Evolutionary conservation across 345 rosid genomes (phyloP).

Genomic region (Draba incana): DNA sequence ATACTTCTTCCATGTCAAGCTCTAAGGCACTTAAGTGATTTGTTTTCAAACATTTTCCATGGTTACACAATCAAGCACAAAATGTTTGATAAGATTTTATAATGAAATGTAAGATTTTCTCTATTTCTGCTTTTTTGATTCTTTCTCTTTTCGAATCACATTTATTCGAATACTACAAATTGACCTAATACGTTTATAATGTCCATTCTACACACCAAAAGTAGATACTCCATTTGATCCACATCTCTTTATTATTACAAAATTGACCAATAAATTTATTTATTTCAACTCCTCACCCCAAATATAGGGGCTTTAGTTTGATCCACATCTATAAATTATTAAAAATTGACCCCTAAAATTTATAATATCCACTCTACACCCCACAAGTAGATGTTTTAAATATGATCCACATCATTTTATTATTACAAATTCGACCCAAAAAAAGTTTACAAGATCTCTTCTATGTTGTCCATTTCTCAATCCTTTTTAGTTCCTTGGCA

Average conservation of each 20-base stretch:
- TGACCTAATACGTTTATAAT: background rate
- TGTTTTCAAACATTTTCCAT: too few species aligned
- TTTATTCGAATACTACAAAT: too few species aligned
- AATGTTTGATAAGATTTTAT: too few species aligned
- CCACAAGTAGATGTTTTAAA: background rate
- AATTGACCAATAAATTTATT: too few species aligned
- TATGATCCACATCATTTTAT: background rate
- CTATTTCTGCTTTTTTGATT: too few species aligned
- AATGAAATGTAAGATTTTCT: too few species aligned
- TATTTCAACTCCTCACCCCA: too few species aligned
- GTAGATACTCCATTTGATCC: background rate
- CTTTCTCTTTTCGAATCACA: too few species aligned
- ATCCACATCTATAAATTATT: background rate
- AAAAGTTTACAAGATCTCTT: background rate
- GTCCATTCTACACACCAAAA: background rate
- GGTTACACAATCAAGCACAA: too few species aligned
- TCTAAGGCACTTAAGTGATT: too few species aligned
- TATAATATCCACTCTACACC: background rate
- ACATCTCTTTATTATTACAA: constrained; percentile 1
- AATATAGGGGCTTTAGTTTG: too few species aligned
- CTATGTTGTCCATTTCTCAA: constrained; percentile 22
- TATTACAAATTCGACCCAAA: background rate
- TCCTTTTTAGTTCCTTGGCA: constrained; percentile 34
- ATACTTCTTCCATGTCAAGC: too few species aligned
- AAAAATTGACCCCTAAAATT: background rate